A percentile compares a stretch with the other conserved stretches of the same genome.
Evolutionary conservation across 805 yeast genomes (phyloP).

Genomic region (Lipomyces orientalis): DNA sequence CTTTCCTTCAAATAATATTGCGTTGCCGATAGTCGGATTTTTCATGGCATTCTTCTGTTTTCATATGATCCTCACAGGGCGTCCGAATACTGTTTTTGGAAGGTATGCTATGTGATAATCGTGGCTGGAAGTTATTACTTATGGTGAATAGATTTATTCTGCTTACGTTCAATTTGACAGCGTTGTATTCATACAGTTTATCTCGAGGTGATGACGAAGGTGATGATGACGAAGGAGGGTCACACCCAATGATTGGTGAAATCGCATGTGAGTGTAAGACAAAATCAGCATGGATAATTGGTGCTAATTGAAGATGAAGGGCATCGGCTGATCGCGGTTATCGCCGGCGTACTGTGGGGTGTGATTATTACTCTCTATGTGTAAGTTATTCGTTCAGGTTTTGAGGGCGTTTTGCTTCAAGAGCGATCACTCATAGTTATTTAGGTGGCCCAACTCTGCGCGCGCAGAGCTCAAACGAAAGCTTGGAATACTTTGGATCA

Average conservation of each 20-base stretch:
- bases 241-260: conserved; percentile 68
- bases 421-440: conserved; percentile 63
- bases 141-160: conserved; percentile 55
- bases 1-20: conserved; percentile 61
- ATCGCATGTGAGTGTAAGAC: conserved; percentile 55
- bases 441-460: conserved; percentile 68
- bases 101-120: conserved; percentile 32
- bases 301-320: conserved; percentile 39
- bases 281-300: background rate
- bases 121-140: conserved; percentile 59
- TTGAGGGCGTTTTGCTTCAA: conserved; percentile 43
- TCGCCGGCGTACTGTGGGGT: conserved; percentile 78
- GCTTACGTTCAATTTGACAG: conserved; percentile 78
- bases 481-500: conserved; percentile 71
- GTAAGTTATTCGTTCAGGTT: background rate
- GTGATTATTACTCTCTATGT: conserved; percentile 60
- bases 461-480: conserved; percentile 69
- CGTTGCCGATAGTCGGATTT: conserved; percentile 58
- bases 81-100: conserved; percentile 57
- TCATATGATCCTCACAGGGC: conserved; percentile 60
- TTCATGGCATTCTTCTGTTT: conserved; percentile 50
- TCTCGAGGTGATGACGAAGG: conserved; percentile 59
- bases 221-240: conserved; percentile 71
- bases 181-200: conserved; percentile 74
- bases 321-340: conserved; percentile 75